phyloP scores from a whole-genome alignment of 345 rosid species.

The Reutealis trisperma region DNA sequence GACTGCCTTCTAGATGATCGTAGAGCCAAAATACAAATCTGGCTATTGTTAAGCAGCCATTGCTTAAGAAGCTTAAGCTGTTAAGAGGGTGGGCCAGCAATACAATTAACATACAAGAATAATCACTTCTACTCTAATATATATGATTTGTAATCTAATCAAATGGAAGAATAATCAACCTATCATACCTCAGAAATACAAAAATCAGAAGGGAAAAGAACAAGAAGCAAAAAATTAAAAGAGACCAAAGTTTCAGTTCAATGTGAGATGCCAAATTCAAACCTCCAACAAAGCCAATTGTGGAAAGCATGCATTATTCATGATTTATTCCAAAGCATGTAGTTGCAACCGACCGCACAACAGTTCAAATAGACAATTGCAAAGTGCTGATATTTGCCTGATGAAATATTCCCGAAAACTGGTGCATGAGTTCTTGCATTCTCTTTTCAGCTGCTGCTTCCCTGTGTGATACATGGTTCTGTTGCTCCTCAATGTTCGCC shows the following conservation, averaged over 20 bases:
- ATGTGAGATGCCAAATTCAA: not conserved
- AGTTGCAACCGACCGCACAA: not conserved
- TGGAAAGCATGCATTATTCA: not conserved
- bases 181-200: too few species aligned
- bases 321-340: not conserved
- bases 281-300: not conserved
- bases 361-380: not conserved
- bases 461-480: conserved; percentile 57
- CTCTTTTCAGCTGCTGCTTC: conserved; percentile 85
- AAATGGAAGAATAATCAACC: too few species aligned
- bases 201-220: not conserved
- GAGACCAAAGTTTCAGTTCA: not conserved
- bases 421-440: conserved; percentile 93
- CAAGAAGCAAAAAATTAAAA: not conserved
- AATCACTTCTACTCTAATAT: too few species aligned
- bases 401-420: conserved; percentile 62
- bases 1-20: not conserved
- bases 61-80: not conserved
- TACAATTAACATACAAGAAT: not conserved
- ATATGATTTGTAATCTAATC: too few species aligned
- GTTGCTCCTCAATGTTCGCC: conserved; percentile 55
- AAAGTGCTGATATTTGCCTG: conserved; percentile 45
- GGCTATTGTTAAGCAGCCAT: not conserved
- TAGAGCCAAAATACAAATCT: not conserved
- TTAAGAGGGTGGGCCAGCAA: not conserved